Base-by-base conservation (phyloP, 345 rosid species). In the Triadica sebifera region DNA sequence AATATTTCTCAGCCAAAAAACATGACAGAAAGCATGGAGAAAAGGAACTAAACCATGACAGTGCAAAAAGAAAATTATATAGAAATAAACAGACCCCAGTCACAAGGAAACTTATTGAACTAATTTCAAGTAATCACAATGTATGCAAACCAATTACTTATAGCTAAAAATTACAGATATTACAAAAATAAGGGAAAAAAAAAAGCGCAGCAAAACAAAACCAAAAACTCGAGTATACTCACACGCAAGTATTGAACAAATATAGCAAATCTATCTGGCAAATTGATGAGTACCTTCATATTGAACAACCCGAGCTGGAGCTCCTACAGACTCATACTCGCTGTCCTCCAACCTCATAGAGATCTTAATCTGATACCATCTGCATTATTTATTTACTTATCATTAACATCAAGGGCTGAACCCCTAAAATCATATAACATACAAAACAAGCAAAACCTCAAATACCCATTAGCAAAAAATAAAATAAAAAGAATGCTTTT, bases 301-400 rank as follows among this genome's bases (percentile, higher is more conserved):
- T 69, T 94, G 98, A 79, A 90, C 86, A 60, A 94, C 98, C 83
- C 92, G 85, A 12, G 96, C 89, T 45, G 94, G 97, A 69, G 87
- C 82, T 59, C 87, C 97, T 22, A 83, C 67, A 61, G 85, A 77
- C 52, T 78, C 45, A 58, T 75, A 37, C 56, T 84, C 87, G 65
- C 73, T 67, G 39, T 86, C 89, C 76, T 94, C 98, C 93, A 90
- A 86, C 85, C 86, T 89, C 91, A 88, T 76, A n/a, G 91, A 87
- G 77, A 90, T 84, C 78, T 90, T 94, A 65, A 94, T 79, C 75
- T 88, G 98, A 79, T 94, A 94, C 97, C 98, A 94, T 80, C 98
- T 94, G 69, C 58, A 77, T 25, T 4, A 38, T 34, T 61, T 6
- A 61, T 11, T 61, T 34, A 34, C 1, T 29, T 52, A 43, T 43